Evolutionary conservation across 1,284 basidiomycete species (phyloP).

Genomic region (Boletus nobilissimus): DNA sequence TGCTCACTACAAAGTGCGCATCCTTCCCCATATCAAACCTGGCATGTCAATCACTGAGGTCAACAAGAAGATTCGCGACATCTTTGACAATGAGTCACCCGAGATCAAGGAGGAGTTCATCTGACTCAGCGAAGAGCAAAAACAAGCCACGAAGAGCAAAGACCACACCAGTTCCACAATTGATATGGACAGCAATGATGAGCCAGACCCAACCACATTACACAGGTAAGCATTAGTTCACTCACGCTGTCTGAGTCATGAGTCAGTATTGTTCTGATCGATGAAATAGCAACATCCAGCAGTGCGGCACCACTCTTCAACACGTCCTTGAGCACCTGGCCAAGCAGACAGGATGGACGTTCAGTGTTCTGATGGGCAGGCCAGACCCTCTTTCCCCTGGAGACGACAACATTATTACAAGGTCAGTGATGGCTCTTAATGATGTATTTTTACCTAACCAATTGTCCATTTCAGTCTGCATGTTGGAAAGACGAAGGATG

Average conservation of each 20-base stretch:
- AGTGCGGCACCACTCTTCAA: background rate
- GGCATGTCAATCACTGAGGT: background rate
- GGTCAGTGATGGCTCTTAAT: background rate
- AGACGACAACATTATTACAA: background rate
- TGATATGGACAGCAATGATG: background rate
- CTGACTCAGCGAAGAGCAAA: background rate
- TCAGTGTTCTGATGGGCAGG: background rate
- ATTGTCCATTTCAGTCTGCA: background rate
- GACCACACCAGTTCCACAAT: too few species aligned
- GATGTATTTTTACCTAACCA: background rate
- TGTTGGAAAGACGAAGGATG: background rate
- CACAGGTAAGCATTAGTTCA: too few species aligned
- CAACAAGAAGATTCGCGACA: conserved; percentile 3
- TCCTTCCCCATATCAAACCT: background rate
- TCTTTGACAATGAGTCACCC: background rate
- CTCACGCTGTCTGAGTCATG: too few species aligned
- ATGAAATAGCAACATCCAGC: background rate
- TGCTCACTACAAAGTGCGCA: background rate
- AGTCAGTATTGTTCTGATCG: background rate
- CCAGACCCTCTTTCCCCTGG: background rate
- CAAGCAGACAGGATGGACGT: background rate
- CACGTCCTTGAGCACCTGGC: background rate
- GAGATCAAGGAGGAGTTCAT: background rate
- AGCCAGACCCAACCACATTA: background rate
- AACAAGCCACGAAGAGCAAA: background rate